Conservation (phyloP, 495 filamentous ascomycete species). For the Podospora sp. region DNA sequence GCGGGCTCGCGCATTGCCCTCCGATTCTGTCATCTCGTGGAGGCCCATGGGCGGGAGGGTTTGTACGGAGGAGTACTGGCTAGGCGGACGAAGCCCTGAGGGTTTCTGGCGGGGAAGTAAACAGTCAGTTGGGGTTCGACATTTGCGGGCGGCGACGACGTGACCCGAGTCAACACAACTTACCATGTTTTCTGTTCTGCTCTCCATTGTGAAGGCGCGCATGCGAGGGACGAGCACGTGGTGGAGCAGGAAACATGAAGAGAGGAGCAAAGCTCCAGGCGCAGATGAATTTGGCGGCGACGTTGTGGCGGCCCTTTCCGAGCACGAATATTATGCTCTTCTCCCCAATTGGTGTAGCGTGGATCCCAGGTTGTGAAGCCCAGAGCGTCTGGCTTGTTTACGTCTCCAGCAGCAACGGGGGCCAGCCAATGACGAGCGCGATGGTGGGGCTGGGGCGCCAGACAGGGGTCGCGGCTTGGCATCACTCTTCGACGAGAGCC, state of each 20-base stretch:
- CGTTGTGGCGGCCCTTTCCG: constrained; percentile 31
- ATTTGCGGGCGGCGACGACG: not conserved
- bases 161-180: not conserved
- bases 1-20: constrained; percentile 67
- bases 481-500: not conserved
- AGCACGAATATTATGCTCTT: constrained; percentile 29
- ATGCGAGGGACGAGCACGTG: constrained; percentile 35
- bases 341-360: constrained; percentile 37
- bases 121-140: constrained; percentile 14
- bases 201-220: constrained; percentile 44
- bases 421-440: constrained; percentile 15
- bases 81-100: constrained; percentile 28
- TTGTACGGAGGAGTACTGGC: constrained; percentile 21
- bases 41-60: constrained; percentile 27
- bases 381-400: constrained; percentile 17
- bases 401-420: constrained; percentile 35
- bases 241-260: constrained; percentile 35
- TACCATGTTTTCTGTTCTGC: constrained; percentile 38
- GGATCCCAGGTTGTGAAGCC: constrained; percentile 14
- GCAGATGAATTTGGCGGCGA: constrained; percentile 29
- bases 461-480: not conserved
- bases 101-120: constrained; percentile 16
- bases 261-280: constrained; percentile 39
- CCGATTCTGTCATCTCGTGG: constrained; percentile 57
- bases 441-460: not conserved